These are phyloP conservation scores for Penicillium mononematosum DNA, from an alignment of 495 filamentous ascomycete genomes.

Conservation along the genomic window DNA sequence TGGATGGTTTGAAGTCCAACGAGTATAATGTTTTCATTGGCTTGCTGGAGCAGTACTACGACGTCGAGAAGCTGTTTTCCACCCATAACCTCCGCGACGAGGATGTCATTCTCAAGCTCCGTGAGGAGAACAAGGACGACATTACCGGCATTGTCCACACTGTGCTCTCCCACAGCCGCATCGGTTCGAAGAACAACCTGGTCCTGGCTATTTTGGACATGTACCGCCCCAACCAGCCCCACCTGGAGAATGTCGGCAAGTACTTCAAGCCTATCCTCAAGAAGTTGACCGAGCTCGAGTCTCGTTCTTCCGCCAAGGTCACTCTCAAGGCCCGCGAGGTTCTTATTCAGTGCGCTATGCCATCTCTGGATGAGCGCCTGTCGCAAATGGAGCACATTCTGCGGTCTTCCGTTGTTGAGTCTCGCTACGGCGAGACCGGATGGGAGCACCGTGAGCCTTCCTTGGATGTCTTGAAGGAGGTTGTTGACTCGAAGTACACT, in stretches of 20 bases:
- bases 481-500: slow-evolving; percentile 96
- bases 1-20: slow-evolving; percentile 85
- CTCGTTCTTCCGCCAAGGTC: slow-evolving; percentile 87
- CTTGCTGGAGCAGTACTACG: slow-evolving; percentile 75
- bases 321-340: slow-evolving; percentile 95
- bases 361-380: slow-evolving; percentile 90
- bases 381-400: slow-evolving; percentile 99
- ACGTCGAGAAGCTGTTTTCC: slow-evolving; percentile 83
- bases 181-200: slow-evolving; percentile 91
- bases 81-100: slow-evolving; percentile 83
- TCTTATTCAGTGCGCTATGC: slow-evolving; percentile 93
- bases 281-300: slow-evolving; percentile 89
- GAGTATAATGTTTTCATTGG: slow-evolving; percentile 81
- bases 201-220: slow-evolving; percentile 88
- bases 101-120: slow-evolving; percentile 88
- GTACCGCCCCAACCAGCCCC: slow-evolving; percentile 92
- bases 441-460: slow-evolving; percentile 95
- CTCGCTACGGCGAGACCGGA: slow-evolving; percentile 92
- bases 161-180: slow-evolving; percentile 89
- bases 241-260: slow-evolving; percentile 81
- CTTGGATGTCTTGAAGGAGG: slow-evolving; percentile 85
- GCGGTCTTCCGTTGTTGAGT: slow-evolving; percentile 94
- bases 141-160: slow-evolving; percentile 76
- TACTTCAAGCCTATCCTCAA: slow-evolving; percentile 80
- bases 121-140: slow-evolving; percentile 95